Evolutionary conservation across 148 eudicot genomes (phyloP).

Genomic region (Mesembryanthemum crystallinum): DNA sequence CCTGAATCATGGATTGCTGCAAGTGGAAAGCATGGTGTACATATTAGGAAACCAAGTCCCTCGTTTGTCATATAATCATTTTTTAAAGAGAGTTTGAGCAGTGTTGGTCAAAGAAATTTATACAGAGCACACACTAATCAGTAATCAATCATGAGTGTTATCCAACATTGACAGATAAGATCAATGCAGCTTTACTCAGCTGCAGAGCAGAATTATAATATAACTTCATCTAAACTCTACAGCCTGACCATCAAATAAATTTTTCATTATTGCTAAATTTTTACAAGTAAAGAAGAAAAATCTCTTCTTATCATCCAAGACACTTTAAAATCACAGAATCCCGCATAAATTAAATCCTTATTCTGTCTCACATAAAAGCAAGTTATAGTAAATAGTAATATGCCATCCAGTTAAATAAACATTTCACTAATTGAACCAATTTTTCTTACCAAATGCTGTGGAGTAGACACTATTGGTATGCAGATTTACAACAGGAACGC

Average conservation of each 20-base stretch:
- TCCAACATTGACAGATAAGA: too few species aligned
- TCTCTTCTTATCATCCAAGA: neutral
- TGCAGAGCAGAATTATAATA: too few species aligned
- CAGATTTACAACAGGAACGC: neutral
- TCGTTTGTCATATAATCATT: too few species aligned
- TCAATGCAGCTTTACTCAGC: too few species aligned
- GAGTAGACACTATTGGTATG: neutral
- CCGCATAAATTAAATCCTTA: neutral
- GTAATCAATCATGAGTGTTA: too few species aligned
- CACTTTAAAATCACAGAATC: neutral
- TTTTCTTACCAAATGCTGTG: neutral
- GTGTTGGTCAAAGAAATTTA: too few species aligned
- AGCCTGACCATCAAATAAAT: neutral
- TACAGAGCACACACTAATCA: too few species aligned
- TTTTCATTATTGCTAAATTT: neutral
- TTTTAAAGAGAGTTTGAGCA: too few species aligned
- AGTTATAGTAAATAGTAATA: neutral
- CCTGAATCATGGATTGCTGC: too few species aligned
- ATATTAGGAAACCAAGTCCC: too few species aligned
- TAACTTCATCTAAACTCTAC: too few species aligned
- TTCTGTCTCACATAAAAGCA: neutral
- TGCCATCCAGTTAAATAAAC: neutral
- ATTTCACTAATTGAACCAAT: constrained; percentile 5
- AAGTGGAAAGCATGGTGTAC: too few species aligned
- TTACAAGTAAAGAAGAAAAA: neutral